A percentile compares a stretch with the other conserved stretches of the same genome.
Conservation (phyloP, 768 basidiomycete species). For the Flagelloscypha sp. region DNA sequence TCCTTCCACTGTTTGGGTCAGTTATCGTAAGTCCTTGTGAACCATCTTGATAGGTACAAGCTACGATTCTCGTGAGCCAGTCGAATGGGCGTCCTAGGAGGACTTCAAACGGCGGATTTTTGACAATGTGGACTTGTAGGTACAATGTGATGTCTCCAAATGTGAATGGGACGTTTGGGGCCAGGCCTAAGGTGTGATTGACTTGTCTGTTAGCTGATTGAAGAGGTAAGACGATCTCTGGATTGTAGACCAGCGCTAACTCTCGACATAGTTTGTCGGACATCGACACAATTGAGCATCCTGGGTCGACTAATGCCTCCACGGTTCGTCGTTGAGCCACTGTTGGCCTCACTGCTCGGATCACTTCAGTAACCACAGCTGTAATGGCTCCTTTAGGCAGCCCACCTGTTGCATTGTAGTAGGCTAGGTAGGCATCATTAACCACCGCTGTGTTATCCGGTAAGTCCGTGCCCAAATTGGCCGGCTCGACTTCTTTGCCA, state of each 20-base stretch:
- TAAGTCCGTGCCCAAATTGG: too few relatives aligned
- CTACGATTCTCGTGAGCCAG: slow-evolving; percentile 8
- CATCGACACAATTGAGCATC: slow-evolving; percentile 20
- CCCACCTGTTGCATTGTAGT: too few relatives aligned
- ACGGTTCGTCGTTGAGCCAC: slow-evolving; percentile 14
- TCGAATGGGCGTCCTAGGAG: slow-evolving; percentile 21
- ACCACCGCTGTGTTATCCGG: too few relatives aligned
- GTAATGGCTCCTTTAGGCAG: too few relatives aligned
- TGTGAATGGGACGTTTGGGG: slow-evolving; percentile 16
- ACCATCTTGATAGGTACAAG: slow-evolving; percentile 12
- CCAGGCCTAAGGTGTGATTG: slow-evolving; percentile 15
- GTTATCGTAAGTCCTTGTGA: slow-evolving; percentile 13
- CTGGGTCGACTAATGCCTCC: slow-evolving; percentile 17
- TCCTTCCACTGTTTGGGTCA: slow-evolving; percentile 12
- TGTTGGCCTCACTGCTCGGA: slow-evolving; percentile 13
- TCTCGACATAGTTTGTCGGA: slow-evolving; percentile 13
- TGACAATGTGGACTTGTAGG: slow-evolving; percentile 20
- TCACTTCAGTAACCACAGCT: too few relatives aligned
- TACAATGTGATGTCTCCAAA: slow-evolving; percentile 17
- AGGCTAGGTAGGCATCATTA: too few relatives aligned
- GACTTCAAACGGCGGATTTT: slow-evolving; percentile 17
- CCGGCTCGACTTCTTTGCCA: too few relatives aligned
- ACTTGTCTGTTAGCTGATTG: slow-evolving; percentile 17
- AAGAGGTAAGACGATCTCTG: slow-evolving; percentile 13
- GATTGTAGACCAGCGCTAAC: slow-evolving; percentile 14